phyloP scores from a whole-genome alignment of 352 stramenopile genomes.

The Phytopythium ostracodes region DNA sequence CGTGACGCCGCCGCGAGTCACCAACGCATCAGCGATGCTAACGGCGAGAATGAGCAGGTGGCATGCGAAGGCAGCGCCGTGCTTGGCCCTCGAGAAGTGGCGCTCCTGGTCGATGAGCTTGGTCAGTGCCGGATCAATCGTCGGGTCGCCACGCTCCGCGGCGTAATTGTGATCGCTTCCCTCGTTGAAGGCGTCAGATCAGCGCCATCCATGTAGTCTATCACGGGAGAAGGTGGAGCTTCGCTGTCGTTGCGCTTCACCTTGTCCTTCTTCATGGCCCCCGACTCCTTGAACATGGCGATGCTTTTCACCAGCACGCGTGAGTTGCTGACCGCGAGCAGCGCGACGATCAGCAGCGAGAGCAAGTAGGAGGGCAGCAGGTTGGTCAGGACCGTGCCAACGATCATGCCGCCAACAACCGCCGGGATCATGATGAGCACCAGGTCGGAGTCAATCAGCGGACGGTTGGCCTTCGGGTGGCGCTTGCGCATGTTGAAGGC shows the following conservation, averaged over 20 bases:
- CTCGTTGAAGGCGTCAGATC: background rate
- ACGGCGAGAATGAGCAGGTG: constrained; percentile 24
- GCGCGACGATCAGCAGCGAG: constrained; percentile 47
- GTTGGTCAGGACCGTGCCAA: constrained; percentile 54
- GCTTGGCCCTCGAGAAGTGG: constrained; percentile 25
- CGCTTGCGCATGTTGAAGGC: constrained; percentile 63
- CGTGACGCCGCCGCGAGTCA: constrained; percentile 28
- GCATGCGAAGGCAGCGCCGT: constrained; percentile 28
- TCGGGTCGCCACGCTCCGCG: too few species aligned
- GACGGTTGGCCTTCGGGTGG: constrained; percentile 46
- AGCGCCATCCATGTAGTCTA: constrained; percentile 2
- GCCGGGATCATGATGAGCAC: constrained; percentile 58
- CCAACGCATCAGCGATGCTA: constrained; percentile 21
- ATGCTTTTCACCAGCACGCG: constrained; percentile 25
- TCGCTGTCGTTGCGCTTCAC: constrained; percentile 7
- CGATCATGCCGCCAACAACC: constrained; percentile 50
- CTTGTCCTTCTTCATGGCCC: constrained; percentile 23
- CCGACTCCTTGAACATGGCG: constrained; percentile 23
- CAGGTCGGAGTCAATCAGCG: constrained; percentile 56
- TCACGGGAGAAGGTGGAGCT: background rate
- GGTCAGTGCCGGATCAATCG: background rate
- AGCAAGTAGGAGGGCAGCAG: constrained; percentile 57
- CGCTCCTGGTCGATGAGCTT: constrained; percentile 23
- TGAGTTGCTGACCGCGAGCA: constrained; percentile 31
- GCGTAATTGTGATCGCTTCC: too few species aligned